Evolutionary conservation across 306 rosid genomes (phyloP).

Genomic region (Gleditsia sinensis): DNA sequence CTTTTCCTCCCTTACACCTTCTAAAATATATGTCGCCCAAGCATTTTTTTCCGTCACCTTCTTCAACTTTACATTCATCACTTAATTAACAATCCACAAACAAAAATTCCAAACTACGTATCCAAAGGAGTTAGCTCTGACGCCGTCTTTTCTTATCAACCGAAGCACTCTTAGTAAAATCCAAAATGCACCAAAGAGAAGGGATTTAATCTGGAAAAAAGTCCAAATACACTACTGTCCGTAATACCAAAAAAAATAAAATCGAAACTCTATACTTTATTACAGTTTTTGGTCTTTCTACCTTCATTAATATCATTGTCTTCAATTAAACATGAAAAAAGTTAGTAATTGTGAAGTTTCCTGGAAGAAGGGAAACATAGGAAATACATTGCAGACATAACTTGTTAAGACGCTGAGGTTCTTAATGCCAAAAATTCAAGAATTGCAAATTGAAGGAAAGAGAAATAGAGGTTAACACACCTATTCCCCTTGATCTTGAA

Average conservation of each 20-base stretch:
- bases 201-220: too few species aligned
- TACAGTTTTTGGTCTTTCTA: neutral
- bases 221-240: too few species aligned
- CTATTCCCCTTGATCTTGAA: slow-evolving; percentile 83
- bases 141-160: too few species aligned
- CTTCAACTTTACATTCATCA: slow-evolving; percentile 26
- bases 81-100: slow-evolving; percentile 18
- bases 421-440: neutral
- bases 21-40: slow-evolving; percentile 8
- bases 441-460: neutral
- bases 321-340: neutral
- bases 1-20: slow-evolving; percentile 15
- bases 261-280: slow-evolving; percentile 5
- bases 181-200: too few species aligned
- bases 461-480: slow-evolving; percentile 47
- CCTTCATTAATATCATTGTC: neutral
- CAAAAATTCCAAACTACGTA: slow-evolving; percentile 5
- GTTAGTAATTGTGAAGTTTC: neutral
- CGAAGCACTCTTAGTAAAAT: too few species aligned
- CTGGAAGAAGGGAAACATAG: neutral
- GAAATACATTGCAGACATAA: slow-evolving; percentile 1
- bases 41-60: slow-evolving; percentile 13
- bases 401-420: neutral
- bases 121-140: too few species aligned
- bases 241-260: too few species aligned